Percentiles rank a stretch among this genome's conserved stretches.
Conservation (phyloP, 768 basidiomycete species). For the Suillus plorans region DNA sequence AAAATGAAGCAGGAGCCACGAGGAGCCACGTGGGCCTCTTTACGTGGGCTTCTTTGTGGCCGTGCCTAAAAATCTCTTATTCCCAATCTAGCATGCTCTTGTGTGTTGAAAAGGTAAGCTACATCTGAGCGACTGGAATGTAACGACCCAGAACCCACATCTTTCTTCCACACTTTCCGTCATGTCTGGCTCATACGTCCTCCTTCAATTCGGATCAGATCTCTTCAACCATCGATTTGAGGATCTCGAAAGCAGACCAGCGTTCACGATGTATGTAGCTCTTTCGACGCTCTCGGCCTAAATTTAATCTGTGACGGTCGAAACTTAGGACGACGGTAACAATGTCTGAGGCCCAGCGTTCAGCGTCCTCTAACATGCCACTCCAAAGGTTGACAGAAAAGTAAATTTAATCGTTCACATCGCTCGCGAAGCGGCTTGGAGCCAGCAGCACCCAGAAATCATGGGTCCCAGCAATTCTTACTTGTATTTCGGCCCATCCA, state of each 20-base stretch:
- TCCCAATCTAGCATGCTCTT: conserved; percentile 43
- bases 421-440: conserved; percentile 65
- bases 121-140: conserved; percentile 14
- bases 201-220: conserved; percentile 67
- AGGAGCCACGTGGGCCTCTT: conserved; percentile 37
- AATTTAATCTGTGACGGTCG: conserved; percentile 1
- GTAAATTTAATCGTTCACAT: conserved; percentile 67
- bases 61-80: conserved; percentile 25
- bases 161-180: conserved; percentile 18
- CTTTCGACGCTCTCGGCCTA: conserved; percentile 1
- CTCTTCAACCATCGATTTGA: conserved; percentile 60
- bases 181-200: conserved; percentile 44
- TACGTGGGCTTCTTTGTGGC: conserved; percentile 34
- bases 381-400: conserved; percentile 47
- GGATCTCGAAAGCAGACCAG: conserved; percentile 61
- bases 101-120: conserved; percentile 36
- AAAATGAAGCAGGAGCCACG: conserved; percentile 14
- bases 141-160: conserved; percentile 16
- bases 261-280: conserved; percentile 64
- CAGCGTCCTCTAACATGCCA: conserved; percentile 4
- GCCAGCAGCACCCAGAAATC: conserved; percentile 62
- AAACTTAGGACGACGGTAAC: conserved; percentile 22
- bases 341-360: neutral
- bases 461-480: conserved; percentile 82
- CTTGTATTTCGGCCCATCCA: conserved; percentile 72